phyloP scores from a whole-genome alignment of 257 asterid genomes.

The Plectranthus barbatus region DNA sequence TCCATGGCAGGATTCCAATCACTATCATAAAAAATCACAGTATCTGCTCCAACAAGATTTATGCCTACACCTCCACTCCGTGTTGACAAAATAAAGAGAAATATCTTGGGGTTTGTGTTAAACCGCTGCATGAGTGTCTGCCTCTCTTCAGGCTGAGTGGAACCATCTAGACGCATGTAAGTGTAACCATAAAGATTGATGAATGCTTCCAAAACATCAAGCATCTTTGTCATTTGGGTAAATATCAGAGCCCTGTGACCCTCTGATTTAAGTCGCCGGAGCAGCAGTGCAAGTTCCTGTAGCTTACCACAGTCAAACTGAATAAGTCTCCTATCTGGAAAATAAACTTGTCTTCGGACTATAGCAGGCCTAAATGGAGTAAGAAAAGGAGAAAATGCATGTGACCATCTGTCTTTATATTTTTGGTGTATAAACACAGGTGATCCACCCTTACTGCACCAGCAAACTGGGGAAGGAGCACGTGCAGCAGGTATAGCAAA shows the following conservation, averaged over 20 bases:
- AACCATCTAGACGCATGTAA: slow-evolving; percentile 97
- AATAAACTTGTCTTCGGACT: slow-evolving; percentile 94
- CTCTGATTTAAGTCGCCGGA: slow-evolving; percentile 78
- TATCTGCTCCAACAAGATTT: slow-evolving; percentile 97
- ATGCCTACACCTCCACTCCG: slow-evolving; percentile 99
- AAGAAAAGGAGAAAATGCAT: slow-evolving; percentile 56
- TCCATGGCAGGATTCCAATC: slow-evolving; percentile 99
- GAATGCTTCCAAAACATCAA: slow-evolving; percentile 94
- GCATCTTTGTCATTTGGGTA: slow-evolving; percentile 99
- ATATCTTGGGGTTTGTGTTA: slow-evolving; percentile 82
- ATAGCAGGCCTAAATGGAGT: slow-evolving; percentile 94
- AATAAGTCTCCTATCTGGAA: slow-evolving; percentile 94
- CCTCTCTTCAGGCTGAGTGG: slow-evolving; percentile 96
- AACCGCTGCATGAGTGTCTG: slow-evolving; percentile 98
- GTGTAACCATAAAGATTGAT: slow-evolving; percentile 93
- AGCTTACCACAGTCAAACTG: slow-evolving; percentile 98
- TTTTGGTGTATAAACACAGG: slow-evolving; percentile 54
- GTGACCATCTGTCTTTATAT: slow-evolving; percentile 49
- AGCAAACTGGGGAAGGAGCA: slow-evolving; percentile 81
- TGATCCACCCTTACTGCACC: slow-evolving; percentile 80
- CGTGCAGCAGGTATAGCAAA: slow-evolving; percentile 99
- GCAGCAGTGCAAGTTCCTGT: slow-evolving; percentile 88
- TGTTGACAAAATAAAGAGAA: slow-evolving; percentile 91
- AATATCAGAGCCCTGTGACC: slow-evolving; percentile 97
- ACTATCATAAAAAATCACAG: slow-evolving; percentile 94